Evolutionary conservation across 2,329 filamentous ascomycete genomes (phyloP).

Genomic region (Xylariaceae sp.): DNA sequence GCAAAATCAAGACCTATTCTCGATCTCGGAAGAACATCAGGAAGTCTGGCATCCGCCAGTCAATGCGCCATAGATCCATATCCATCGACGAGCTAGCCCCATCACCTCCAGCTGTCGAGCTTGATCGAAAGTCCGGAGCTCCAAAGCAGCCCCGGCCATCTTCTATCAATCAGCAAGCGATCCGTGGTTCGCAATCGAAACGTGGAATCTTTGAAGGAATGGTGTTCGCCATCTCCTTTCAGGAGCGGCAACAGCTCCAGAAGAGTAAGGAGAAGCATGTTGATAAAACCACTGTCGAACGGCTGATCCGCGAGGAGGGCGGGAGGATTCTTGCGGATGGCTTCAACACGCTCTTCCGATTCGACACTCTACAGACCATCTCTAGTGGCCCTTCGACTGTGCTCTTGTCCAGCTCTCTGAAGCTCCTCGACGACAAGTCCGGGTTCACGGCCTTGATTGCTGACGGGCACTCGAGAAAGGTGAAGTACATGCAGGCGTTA

Average conservation of each 20-base stretch:
- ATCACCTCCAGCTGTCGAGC: slow-evolving; percentile 28
- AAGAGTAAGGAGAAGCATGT: slow-evolving; percentile 44
- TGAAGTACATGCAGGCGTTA: slow-evolving; percentile 91
- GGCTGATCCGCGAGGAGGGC: slow-evolving; percentile 61
- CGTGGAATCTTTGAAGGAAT: slow-evolving; percentile 63
- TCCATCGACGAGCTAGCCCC: slow-evolving; percentile 42
- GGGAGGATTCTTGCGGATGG: slow-evolving; percentile 65
- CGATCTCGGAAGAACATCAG: slow-evolving; percentile 17
- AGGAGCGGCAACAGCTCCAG: slow-evolving; percentile 38
- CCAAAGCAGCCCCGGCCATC: slow-evolving; percentile 16
- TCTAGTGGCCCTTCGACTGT: slow-evolving; percentile 14
- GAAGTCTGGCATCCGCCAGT: slow-evolving; percentile 17
- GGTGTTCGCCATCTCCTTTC: slow-evolving; percentile 80
- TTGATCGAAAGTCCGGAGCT: slow-evolving; percentile 10
- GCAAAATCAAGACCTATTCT: slow-evolving; percentile 18
- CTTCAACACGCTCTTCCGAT: slow-evolving; percentile 74
- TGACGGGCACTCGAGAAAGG: slow-evolving; percentile 75
- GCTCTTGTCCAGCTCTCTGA: slow-evolving; percentile 30
- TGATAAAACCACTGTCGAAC: slow-evolving; percentile 39
- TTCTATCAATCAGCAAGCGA: slow-evolving; percentile 10
- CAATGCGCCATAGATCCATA: slow-evolving; percentile 26
- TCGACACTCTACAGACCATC: slow-evolving; percentile 24
- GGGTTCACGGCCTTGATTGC: slow-evolving; percentile 83
- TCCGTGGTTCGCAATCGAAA: neutral
- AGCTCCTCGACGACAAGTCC: slow-evolving; percentile 45